A percentile compares a stretch with the other conserved stretches of the same genome.
These are phyloP conservation scores for Sugiyamaella pinicola DNA, from an alignment of 1,139 yeast species.

Conservation along the genomic window DNA sequence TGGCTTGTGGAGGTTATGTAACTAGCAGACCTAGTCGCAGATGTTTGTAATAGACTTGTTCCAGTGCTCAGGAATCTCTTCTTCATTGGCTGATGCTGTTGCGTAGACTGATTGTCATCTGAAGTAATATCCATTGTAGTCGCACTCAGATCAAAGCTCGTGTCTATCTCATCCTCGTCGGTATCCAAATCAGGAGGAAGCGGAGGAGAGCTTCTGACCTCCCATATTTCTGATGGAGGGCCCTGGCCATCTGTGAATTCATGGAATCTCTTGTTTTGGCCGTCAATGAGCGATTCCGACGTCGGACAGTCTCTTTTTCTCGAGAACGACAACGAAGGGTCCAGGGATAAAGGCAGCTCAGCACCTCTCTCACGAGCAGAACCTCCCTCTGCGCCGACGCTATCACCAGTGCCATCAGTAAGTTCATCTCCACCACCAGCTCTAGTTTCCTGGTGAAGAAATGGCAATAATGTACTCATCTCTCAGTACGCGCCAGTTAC, in stretches of 20 bases:
- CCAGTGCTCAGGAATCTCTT: constrained; percentile 9
- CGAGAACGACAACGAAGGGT: constrained; percentile 35
- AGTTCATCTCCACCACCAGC: constrained; percentile 24
- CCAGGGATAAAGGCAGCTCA: constrained; percentile 36
- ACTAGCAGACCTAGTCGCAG: constrained; percentile 3
- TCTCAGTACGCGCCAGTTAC: constrained; percentile 11
- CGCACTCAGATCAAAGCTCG: constrained; percentile 6
- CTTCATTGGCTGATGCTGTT: background rate
- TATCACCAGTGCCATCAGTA: background rate
- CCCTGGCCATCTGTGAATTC: constrained; percentile 35
- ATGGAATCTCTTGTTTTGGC: constrained; percentile 32
- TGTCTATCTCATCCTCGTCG: constrained; percentile 18
- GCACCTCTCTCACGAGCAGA: background rate
- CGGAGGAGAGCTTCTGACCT: constrained; percentile 34
- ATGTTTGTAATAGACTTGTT: background rate
- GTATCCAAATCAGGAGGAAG: constrained; percentile 23
- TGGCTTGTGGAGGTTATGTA: too few species aligned
- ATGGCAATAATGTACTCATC: constrained; percentile 37
- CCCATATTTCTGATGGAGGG: constrained; percentile 32
- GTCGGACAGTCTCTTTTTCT: constrained; percentile 36
- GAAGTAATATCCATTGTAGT: background rate
- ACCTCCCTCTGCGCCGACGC: background rate
- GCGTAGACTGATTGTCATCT: too few species aligned
- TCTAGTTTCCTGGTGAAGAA: constrained; percentile 38
- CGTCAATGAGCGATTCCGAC: constrained; percentile 34